Base-by-base conservation (phyloP, 331 rosid genomes). In the Prunus yedoensis region DNA sequence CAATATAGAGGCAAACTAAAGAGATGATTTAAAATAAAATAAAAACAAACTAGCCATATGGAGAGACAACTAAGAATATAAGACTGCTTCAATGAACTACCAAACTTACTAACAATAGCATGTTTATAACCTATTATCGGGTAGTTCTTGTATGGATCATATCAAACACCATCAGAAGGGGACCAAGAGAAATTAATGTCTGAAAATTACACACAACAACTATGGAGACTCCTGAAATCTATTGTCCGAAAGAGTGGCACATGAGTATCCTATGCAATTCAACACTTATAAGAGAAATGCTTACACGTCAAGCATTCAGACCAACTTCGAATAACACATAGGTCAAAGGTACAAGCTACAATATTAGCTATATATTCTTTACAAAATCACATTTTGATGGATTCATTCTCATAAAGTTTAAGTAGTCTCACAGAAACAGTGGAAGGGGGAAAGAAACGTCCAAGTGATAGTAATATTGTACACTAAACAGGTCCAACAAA, bases 241-340 rank as follows among this genome's bases (percentile, higher is more conserved):
- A 45, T 46, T 30, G 16, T 38, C 38, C 1, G 46, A 57, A 76
- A 28, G 21, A 18, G 45, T 11, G 54, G 65, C 68, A 68, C 23
- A 28, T 1, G 52, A n/a, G 13, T 20, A 41, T 2, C 43, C 45
- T 17, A 76, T 18, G 57, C 30, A 43, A 67, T 20, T 56, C 8
- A 27, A n/a, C 27, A 65, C 65, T 52, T 52, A 6, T 10, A 35
- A 6, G 8, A 35, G 41, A 35, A 32, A 32, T 35, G 41, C 41
- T 35, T 35, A 35, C 41, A 35, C 41, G 41, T 35, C 7, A 49
- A 32, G 30, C 5, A 67, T 14, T 38, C 43, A 38, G 21, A 51
- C 32, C 74, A 58, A 77, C 75, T 67, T 20, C 16, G 14, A 77
- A 47, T 17, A 10, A 51, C 61, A 28, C 69, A 46, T n/a, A 28